Evolutionary conservation across 805 yeast species (phyloP).

Genomic region (Metahyphopichia silvanorum): DNA sequence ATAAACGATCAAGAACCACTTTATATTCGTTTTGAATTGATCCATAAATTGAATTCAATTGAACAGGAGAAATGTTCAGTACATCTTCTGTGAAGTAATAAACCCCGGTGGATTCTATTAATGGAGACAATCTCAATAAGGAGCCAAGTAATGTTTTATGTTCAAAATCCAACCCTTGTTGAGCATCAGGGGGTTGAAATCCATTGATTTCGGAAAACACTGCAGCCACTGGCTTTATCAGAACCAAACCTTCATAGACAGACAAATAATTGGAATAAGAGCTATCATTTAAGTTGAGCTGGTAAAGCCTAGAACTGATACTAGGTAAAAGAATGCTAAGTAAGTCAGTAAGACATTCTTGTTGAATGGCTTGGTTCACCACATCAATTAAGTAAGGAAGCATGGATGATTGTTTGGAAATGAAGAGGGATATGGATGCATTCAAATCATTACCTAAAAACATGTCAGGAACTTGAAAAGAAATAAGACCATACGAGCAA

Average conservation of each 20-base stretch:
- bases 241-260: conserved; percentile 54
- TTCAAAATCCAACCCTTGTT: conserved; percentile 54
- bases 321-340: conserved; percentile 50
- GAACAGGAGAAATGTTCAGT: conserved; percentile 21
- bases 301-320: conserved; percentile 33
- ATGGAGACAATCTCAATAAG: conserved; percentile 70
- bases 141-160: conserved; percentile 71
- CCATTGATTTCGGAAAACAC: conserved; percentile 54
- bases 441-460: conserved; percentile 40
- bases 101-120: conserved; percentile 49
- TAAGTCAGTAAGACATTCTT: conserved; percentile 62
- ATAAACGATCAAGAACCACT: conserved; percentile 58
- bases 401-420: conserved; percentile 14
- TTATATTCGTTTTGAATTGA: conserved; percentile 64
- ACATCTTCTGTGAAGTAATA: conserved; percentile 38
- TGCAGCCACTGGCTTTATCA: conserved; percentile 60
- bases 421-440: conserved; percentile 20
- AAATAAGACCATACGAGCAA: conserved; percentile 62
- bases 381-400: conserved; percentile 52
- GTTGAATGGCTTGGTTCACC: conserved; percentile 57
- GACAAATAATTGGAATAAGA: conserved; percentile 52
- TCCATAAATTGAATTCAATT: conserved; percentile 49
- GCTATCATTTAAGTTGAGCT: conserved; percentile 46
- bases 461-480: conserved; percentile 69
- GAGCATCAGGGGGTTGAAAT: conserved; percentile 44